Conservation (phyloP, 352 stramenopile species). For the Pythium apleroticum region DNA sequence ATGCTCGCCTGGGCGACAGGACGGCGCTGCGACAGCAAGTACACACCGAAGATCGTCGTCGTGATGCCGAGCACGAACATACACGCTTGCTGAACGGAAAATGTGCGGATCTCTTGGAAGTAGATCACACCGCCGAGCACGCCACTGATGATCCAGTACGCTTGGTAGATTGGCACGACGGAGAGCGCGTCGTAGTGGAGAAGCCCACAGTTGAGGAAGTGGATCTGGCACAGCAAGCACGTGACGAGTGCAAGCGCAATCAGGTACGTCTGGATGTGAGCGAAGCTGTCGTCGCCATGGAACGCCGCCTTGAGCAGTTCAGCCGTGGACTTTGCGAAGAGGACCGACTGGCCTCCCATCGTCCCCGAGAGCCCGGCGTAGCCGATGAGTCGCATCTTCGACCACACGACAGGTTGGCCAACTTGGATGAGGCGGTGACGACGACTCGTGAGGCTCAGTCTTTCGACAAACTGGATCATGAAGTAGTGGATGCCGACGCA, state of each 20-base stretch:
- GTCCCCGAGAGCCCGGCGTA: constrained; percentile 69
- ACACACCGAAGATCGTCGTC: constrained; percentile 82
- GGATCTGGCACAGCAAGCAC: constrained; percentile 72
- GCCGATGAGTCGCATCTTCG: constrained; percentile 65
- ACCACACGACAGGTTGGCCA: constrained; percentile 57
- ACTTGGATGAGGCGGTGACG: constrained; percentile 79
- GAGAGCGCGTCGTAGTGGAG: constrained; percentile 80
- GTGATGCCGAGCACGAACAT: constrained; percentile 87
- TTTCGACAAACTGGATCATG: constrained; percentile 69
- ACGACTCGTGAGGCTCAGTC: constrained; percentile 62
- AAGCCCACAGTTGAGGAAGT: constrained; percentile 79
- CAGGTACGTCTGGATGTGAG: constrained; percentile 65
- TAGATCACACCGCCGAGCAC: constrained; percentile 90
- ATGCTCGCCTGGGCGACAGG: constrained; percentile 37
- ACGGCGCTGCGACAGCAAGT: constrained; percentile 77
- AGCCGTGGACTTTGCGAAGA: constrained; percentile 84
- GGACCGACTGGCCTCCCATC: constrained; percentile 77
- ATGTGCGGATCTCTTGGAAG: constrained; percentile 88
- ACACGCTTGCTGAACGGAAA: constrained; percentile 65
- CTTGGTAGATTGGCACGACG: constrained; percentile 85
- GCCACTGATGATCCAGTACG: constrained; percentile 89
- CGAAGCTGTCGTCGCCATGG: constrained; percentile 59
- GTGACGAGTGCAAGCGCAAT: constrained; percentile 58
- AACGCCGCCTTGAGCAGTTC: constrained; percentile 77
- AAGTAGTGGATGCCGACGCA: constrained; percentile 58